Evolutionary conservation across 1,139 yeast species (phyloP).

Genomic region (Candida buenavistaensis): DNA sequence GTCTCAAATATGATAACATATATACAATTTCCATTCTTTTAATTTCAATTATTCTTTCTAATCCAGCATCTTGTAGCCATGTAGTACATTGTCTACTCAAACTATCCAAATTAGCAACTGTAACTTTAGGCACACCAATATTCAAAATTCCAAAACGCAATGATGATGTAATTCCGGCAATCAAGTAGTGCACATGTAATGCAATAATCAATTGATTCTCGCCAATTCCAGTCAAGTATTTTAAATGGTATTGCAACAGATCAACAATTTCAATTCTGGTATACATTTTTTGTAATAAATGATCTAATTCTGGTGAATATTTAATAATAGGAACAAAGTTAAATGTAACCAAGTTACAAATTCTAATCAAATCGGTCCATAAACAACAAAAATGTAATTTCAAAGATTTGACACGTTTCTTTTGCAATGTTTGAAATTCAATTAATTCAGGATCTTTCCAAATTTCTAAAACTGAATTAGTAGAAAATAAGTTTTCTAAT

Average conservation of each 20-base stretch:
- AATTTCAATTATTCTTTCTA: constrained; percentile 15
- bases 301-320: constrained; percentile 23
- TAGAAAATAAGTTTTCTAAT: constrained; percentile 14
- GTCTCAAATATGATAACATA: constrained; percentile 31
- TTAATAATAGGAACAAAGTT: constrained; percentile 26
- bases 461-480: constrained; percentile 21
- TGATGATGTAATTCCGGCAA: constrained; percentile 25
- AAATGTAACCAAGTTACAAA: constrained; percentile 33
- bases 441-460: constrained; percentile 42
- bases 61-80: constrained; percentile 25
- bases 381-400: constrained; percentile 33
- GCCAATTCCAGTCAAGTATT: constrained; percentile 21
- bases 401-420: constrained; percentile 24
- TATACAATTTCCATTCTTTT: constrained; percentile 27
- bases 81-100: constrained; percentile 23
- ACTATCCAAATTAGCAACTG: constrained; percentile 23
- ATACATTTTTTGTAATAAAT: constrained; percentile 20
- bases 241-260: constrained; percentile 25
- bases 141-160: constrained; percentile 27
- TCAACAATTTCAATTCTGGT: constrained; percentile 28
- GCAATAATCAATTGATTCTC: constrained; percentile 21
- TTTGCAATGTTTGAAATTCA: constrained; percentile 18
- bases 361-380: constrained; percentile 38
- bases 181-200: constrained; percentile 30
- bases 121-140: constrained; percentile 23